A percentile compares a stretch with the other conserved stretches of the same genome.
Evolutionary conservation across 2,329 filamentous ascomycete genomes (phyloP).

Genomic region (Aspergillus caelatus): DNA sequence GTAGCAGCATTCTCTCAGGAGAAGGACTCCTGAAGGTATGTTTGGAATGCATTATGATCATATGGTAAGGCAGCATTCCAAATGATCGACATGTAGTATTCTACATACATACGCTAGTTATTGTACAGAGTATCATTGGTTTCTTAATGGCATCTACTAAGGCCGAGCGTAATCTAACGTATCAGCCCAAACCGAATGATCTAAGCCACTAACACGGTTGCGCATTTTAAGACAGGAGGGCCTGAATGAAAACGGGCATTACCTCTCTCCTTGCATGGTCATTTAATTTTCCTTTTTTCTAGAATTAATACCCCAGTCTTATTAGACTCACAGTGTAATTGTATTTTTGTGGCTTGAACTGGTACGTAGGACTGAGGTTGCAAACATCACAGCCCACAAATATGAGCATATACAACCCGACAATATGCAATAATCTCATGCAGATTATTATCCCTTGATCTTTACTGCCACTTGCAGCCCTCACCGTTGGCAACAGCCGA

Average conservation of each 20-base stretch:
- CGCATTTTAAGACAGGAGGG: neutral
- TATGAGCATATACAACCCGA: too few relatives aligned
- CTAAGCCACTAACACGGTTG: neutral
- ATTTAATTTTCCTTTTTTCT: too few relatives aligned
- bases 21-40: neutral
- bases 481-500: neutral
- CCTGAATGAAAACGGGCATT: neutral
- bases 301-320: too few relatives aligned
- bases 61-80: neutral
- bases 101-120: neutral
- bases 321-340: too few relatives aligned
- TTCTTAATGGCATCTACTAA: neutral
- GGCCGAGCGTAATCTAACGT: neutral
- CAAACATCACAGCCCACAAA: too few relatives aligned
- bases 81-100: neutral
- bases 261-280: too few relatives aligned
- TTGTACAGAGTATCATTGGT: neutral
- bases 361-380: too few relatives aligned
- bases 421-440: neutral
- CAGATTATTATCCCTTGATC: neutral
- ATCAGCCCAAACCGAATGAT: neutral
- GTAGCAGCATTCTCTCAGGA: neutral
- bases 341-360: too few relatives aligned
- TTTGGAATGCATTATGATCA: neutral
- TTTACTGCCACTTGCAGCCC: neutral